phyloP scores from a whole-genome alignment of 2,329 filamentous ascomycete genomes.

The Pseudogymnoascus sp. region DNA sequence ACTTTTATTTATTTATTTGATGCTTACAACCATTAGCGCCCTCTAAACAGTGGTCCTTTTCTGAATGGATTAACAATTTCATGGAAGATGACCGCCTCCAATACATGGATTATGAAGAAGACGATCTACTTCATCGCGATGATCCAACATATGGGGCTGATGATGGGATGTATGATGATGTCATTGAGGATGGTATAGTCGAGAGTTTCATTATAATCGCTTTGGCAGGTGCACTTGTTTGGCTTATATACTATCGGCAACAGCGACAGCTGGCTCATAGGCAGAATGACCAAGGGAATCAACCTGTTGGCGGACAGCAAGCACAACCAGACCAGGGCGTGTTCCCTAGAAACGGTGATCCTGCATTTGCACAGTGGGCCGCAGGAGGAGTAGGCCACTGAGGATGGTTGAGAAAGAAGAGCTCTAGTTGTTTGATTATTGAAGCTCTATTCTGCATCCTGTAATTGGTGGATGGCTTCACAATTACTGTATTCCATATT shows the following conservation, averaged over 20 bases:
- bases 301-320: slow-evolving; percentile 20
- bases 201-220: slow-evolving; percentile 81
- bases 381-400: slow-evolving; percentile 59
- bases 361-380: slow-evolving; percentile 59
- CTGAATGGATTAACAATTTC: slow-evolving; percentile 84
- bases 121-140: slow-evolving; percentile 37
- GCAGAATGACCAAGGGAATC: slow-evolving; percentile 29
- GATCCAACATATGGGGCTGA: slow-evolving; percentile 51
- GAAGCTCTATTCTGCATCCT: neutral
- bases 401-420: slow-evolving; percentile 12
- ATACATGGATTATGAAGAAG: slow-evolving; percentile 52
- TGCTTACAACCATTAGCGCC: slow-evolving; percentile 45
- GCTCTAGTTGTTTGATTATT: neutral
- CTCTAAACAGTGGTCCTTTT: slow-evolving; percentile 68
- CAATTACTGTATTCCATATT: neutral
- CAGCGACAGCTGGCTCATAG: slow-evolving; percentile 55
- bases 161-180: slow-evolving; percentile 52
- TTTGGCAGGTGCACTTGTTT: slow-evolving; percentile 65
- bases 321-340: slow-evolving; percentile 42
- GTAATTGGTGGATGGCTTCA: neutral
- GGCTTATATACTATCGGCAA: slow-evolving; percentile 76
- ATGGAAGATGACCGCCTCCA: slow-evolving; percentile 57
- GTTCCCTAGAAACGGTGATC: slow-evolving; percentile 61
- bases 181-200: slow-evolving; percentile 70
- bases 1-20: neutral